Percentiles rank a stretch among this genome's conserved stretches.
Evolutionary conservation across 306 rosid genomes (phyloP).

Genomic region (Trifolium dubium): DNA sequence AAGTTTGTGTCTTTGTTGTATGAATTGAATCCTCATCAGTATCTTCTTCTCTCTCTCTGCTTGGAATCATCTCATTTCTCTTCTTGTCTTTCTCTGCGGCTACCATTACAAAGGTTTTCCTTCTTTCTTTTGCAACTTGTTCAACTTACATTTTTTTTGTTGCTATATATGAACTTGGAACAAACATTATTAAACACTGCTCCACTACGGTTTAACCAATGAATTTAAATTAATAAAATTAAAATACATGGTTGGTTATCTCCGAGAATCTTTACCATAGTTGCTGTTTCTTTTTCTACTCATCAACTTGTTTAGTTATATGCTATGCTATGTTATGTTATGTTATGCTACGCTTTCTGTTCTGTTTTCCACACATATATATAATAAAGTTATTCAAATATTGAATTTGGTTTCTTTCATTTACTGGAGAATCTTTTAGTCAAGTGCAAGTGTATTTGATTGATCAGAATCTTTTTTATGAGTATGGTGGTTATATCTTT

Average conservation of each 20-base stretch:
- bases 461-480: constrained; percentile 23
- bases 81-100: background rate
- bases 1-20: background rate
- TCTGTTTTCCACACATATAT: constrained; percentile 18
- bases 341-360: background rate
- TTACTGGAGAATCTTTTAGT: constrained; percentile 35
- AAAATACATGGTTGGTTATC: constrained; percentile 50
- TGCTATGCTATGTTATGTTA: background rate
- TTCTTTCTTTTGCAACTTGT: background rate
- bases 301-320: background rate
- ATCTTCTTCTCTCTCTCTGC: constrained; percentile 40
- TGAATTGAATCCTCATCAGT: constrained; percentile 37
- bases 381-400: background rate
- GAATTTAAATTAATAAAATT: background rate
- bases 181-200: too few species aligned
- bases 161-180: background rate
- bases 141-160: constrained; percentile 7
- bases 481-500: background rate
- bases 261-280: constrained; percentile 59
- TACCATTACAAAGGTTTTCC: background rate
- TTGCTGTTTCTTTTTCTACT: background rate
- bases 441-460: constrained; percentile 18
- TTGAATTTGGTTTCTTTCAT: background rate
- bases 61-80: constrained; percentile 44
- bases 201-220: background rate